phyloP scores from a whole-genome alignment of 2,329 filamentous ascomycete species.

The Incumbomyces delicatus region DNA sequence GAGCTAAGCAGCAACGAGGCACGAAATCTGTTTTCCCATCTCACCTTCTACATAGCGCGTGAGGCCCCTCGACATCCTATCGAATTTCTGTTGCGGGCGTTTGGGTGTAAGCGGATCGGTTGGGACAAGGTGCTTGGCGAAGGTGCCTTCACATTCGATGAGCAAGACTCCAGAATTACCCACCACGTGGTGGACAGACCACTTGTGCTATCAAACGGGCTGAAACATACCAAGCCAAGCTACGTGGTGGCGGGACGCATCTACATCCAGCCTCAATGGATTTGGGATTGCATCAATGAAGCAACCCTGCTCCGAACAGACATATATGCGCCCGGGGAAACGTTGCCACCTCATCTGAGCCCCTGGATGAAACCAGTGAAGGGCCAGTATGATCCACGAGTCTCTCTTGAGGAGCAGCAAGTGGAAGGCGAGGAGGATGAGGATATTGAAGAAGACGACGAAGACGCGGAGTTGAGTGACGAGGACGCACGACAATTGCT shows the following conservation, averaged over 20 bases:
- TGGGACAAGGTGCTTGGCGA: conserved; percentile 89
- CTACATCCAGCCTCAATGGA: conserved; percentile 95
- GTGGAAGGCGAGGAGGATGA: conserved; percentile 69
- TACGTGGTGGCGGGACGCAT: conserved; percentile 79
- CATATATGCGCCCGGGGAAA: conserved; percentile 78
- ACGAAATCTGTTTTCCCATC: conserved; percentile 71
- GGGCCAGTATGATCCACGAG: conserved; percentile 84
- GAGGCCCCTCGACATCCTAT: conserved; percentile 84
- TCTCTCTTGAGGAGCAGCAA: conserved; percentile 78
- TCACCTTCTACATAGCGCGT: conserved; percentile 85
- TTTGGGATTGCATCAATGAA: conserved; percentile 95
- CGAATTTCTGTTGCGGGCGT: conserved; percentile 86
- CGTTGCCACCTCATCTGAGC: conserved; percentile 86
- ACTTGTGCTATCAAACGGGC: conserved; percentile 28
- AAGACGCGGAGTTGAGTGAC: conserved; percentile 47
- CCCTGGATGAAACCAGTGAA: conserved; percentile 84
- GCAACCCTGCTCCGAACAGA: conserved; percentile 79
- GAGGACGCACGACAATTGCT: conserved; percentile 34
- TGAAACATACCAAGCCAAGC: conserved; percentile 41
- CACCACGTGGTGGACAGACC: conserved; percentile 95
- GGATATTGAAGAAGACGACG: conserved; percentile 47
- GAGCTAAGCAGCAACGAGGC: conserved; percentile 55
- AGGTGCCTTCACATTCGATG: conserved; percentile 83
- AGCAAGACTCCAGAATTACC: conserved; percentile 79
- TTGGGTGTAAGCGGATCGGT: conserved; percentile 90